Percentiles rank a stretch among this genome's conserved stretches.
phyloP scores from a whole-genome alignment of 768 basidiomycete species.

The Candolleomyces efflorescens region DNA sequence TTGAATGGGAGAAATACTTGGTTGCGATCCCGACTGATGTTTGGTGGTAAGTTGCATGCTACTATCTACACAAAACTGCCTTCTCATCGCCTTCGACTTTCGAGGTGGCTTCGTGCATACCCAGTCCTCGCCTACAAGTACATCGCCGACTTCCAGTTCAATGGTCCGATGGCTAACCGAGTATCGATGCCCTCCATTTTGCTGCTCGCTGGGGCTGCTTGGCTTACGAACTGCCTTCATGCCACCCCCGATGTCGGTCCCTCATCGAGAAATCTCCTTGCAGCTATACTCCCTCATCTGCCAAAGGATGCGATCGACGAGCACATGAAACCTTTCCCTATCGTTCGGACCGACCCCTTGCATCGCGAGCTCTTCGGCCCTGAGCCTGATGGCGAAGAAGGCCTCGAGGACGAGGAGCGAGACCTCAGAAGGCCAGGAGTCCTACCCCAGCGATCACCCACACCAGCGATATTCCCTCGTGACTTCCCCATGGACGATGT shows the following conservation, averaged over 20 bases:
- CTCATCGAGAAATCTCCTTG: conserved; percentile 10
- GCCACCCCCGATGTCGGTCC: conserved; percentile 13
- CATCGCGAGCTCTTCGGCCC: no score
- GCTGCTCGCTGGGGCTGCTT: conserved; percentile 12
- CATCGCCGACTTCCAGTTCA: not conserved
- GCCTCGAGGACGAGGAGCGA: not conserved
- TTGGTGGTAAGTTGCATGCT: conserved; percentile 15
- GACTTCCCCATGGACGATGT: not conserved
- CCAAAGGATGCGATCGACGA: not conserved
- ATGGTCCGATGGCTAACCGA: conserved; percentile 1
- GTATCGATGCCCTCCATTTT: not conserved
- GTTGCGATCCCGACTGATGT: conserved; percentile 7
- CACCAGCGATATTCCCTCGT: no score
- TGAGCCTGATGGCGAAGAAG: not conserved
- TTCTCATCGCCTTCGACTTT: not conserved
- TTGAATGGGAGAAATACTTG: conserved; percentile 4
- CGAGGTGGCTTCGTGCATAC: conserved; percentile 1
- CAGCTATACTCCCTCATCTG: conserved; percentile 8
- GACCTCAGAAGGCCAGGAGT: no score
- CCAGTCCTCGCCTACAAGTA: not conserved
- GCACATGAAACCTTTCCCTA: not conserved
- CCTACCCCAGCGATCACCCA: no score
- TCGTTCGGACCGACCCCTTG: no score
- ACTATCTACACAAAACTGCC: not conserved
- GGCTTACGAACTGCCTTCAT: conserved; percentile 15